phyloP scores from a whole-genome alignment of 2,329 filamentous ascomycete species.

The Aspergillus sp. region DNA sequence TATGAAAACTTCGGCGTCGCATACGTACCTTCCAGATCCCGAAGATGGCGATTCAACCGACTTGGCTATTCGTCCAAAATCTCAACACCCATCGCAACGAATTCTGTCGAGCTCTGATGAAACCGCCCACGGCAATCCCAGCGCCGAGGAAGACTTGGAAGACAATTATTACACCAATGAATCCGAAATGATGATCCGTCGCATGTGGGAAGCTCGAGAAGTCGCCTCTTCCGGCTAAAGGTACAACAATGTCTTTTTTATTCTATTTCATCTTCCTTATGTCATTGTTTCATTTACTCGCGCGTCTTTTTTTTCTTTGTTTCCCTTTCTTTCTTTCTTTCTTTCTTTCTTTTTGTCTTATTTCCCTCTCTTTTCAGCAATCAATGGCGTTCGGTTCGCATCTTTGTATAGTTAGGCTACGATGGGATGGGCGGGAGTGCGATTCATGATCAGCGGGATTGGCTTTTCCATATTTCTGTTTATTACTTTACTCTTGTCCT shows the following conservation, averaged over 20 bases:
- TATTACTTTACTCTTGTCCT: neutral
- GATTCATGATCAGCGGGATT: conserved; percentile 20
- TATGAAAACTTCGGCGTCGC: conserved; percentile 19
- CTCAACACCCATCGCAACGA: conserved; percentile 28
- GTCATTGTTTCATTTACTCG: conserved; percentile 6
- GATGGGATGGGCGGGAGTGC: conserved; percentile 30
- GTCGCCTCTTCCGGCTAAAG: conserved; percentile 30
- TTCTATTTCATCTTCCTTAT: conserved; percentile 2
- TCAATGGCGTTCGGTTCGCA: neutral
- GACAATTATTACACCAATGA: conserved; percentile 24
- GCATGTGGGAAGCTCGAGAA: conserved; percentile 41
- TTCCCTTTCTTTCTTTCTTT: conserved; percentile 2
- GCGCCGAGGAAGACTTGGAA: conserved; percentile 16
- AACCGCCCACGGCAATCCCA: conserved; percentile 13
- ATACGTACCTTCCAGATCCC: conserved; percentile 26
- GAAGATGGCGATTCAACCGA: conserved; percentile 25
- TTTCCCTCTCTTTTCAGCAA: neutral
- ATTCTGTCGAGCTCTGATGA: conserved; percentile 33
- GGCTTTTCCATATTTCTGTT: conserved; percentile 1
- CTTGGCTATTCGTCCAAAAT: conserved; percentile 13
- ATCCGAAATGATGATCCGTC: conserved; percentile 35
- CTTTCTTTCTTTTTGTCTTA: neutral
- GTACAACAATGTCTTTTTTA: conserved; percentile 4
- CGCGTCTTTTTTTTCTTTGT: neutral
- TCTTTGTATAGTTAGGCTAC: conserved; percentile 1